phyloP scores from a whole-genome alignment of 129 eudicot species.

The Oenanthe sinensis region DNA sequence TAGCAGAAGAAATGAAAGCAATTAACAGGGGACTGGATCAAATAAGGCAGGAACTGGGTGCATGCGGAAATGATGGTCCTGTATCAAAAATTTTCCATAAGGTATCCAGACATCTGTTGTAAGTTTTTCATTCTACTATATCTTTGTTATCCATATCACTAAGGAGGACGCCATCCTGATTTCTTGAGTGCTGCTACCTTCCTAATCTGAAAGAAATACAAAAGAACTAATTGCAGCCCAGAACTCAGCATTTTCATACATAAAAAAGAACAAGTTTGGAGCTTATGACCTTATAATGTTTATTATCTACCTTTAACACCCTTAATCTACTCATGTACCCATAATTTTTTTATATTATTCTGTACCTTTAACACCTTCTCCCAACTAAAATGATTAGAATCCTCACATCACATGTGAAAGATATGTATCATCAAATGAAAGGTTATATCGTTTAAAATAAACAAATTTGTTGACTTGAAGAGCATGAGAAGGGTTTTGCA shows the following conservation, averaged over 20 bases:
- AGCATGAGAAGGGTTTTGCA: neutral
- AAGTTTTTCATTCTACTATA: conserved; percentile 15
- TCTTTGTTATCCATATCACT: neutral
- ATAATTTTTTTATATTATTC: neutral
- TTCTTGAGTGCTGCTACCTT: neutral
- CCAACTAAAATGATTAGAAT: neutral
- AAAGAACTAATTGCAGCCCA: neutral
- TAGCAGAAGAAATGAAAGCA: conserved; percentile 99
- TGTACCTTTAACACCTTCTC: neutral
- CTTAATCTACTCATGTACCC: neutral
- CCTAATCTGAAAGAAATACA: neutral
- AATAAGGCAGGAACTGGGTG: conserved; percentile 68
- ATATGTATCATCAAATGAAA: neutral
- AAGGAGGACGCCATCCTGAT: neutral
- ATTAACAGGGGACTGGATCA: conserved; percentile 90
- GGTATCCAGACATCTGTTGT: conserved; percentile 32
- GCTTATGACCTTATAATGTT: neutral
- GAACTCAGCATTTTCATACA: conserved; percentile 8
- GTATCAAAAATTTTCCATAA: conserved; percentile 73
- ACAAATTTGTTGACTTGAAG: neutral
- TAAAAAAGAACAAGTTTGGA: neutral
- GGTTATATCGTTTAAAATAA: neutral
- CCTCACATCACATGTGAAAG: neutral
- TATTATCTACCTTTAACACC: neutral
- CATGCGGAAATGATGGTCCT: conserved; percentile 88